Base-by-base conservation (phyloP, 257 asterid genomes). In the Solanum rostratum region DNA sequence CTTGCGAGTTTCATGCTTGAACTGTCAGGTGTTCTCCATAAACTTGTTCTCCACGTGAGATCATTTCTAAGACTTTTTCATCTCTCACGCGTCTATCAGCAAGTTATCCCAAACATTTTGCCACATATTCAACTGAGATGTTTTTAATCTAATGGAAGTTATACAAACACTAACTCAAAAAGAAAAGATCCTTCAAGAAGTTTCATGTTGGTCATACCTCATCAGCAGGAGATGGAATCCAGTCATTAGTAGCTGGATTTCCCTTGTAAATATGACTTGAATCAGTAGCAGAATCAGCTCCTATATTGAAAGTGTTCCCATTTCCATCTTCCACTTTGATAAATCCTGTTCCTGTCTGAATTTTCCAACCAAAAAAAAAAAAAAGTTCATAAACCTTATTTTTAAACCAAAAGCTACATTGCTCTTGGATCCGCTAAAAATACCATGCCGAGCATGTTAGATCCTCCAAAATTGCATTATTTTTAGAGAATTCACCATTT, bases 161-260 rank as follows among this genome's bases (percentile, higher is more conserved):
- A n/a, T n/a, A n/a, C n/a, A n/a, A n/a, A n/a, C n/a, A n/a, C n/a
- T n/a, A n/a, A n/a, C n/a, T n/a, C n/a, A n/a, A n/a, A n/a, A n/a
- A n/a, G n/a, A n/a, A n/a, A n/a, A n/a, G n/a, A n/a, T n/a, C n/a
- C n/a, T n/a, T n/a, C 5, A 8, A 41, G 37, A 19, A 59, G 53
- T 39, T 81, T 18, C 53, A 54, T 45, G n/a, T 50, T 71, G 24
- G 18, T 7, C 22, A n/a, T 87, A 92, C 97, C 93, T 18, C 55
- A 49, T 86, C 89, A 62, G 63, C 63, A 76, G 91, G 41, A 24
- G 97, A 86, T 1, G 98, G 99, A 87, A 91, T 91, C 99, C 99
- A 96, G 30, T 96, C 99, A 87, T 96, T 96, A 20, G 99, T 96
- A 41, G 99, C 99, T 84, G 99, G 99, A 88, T 96, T 96, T 33